phyloP scores from a whole-genome alignment of 768 basidiomycete genomes.

The Tricholoma sp. region DNA sequence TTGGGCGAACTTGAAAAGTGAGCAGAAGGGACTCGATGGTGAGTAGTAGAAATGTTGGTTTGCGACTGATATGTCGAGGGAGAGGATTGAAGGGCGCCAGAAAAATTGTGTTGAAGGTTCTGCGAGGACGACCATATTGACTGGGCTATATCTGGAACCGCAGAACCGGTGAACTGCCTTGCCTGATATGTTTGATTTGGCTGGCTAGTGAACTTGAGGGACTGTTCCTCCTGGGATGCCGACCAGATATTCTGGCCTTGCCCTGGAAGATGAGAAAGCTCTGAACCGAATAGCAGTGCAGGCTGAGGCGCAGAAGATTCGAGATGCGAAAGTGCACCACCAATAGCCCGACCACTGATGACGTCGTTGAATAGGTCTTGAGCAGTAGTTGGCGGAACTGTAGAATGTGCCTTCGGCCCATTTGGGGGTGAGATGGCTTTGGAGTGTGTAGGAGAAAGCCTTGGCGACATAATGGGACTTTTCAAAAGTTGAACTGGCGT shows the following conservation, averaged over 20 bases:
- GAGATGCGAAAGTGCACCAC: slow-evolving; percentile 13
- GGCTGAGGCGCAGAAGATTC: slow-evolving; percentile 34
- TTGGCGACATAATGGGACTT: slow-evolving; percentile 25
- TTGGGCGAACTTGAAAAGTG: slow-evolving; percentile 19
- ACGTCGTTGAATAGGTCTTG: slow-evolving; percentile 61
- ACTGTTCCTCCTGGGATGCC: slow-evolving; percentile 45
- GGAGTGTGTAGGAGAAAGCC: slow-evolving; percentile 27
- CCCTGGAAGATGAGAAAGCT: slow-evolving; percentile 34
- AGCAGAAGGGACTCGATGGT: slow-evolving; percentile 26
- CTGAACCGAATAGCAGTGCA: slow-evolving; percentile 49
- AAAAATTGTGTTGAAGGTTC: slow-evolving; percentile 25
- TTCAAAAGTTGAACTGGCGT: slow-evolving; percentile 28
- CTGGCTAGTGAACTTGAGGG: slow-evolving; percentile 30
- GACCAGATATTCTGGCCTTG: slow-evolving; percentile 65
- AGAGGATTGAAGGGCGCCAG: slow-evolving; percentile 14
- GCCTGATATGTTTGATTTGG: slow-evolving; percentile 28
- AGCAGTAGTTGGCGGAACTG: slow-evolving; percentile 48
- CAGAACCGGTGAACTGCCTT: slow-evolving; percentile 20
- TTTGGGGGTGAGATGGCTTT: slow-evolving; percentile 18
- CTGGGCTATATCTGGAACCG: slow-evolving; percentile 26
- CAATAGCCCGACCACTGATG: slow-evolving; percentile 29
- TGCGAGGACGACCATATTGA: slow-evolving; percentile 34
- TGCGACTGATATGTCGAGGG: slow-evolving; percentile 7
- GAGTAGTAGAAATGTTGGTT: slow-evolving; percentile 10
- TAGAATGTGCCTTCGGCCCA: slow-evolving; percentile 4